A percentile compares a stretch with the other conserved stretches of the same genome.
Conservation (phyloP, 305 asterid species). For the Fraxinus floribunda region DNA sequence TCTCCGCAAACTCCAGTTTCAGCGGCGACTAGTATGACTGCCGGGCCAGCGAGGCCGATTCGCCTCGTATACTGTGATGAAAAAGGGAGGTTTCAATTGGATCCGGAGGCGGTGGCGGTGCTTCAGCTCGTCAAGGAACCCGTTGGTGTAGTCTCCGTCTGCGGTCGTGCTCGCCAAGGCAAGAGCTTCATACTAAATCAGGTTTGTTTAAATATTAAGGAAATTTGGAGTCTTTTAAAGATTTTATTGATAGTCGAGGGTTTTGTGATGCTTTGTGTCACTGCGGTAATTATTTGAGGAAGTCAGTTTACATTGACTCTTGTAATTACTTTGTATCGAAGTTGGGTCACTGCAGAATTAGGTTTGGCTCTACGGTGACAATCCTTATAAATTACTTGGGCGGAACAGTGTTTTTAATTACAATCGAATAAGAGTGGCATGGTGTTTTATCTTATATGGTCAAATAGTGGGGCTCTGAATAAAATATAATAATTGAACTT, state of each 20-base stretch:
- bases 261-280: background rate
- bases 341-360: slow-evolving; percentile 11
- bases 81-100: slow-evolving; percentile 81
- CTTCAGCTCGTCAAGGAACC: slow-evolving; percentile 94
- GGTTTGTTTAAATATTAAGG: slow-evolving; percentile 36
- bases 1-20: slow-evolving; percentile 47
- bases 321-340: background rate
- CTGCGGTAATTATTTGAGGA: background rate
- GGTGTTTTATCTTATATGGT: background rate
- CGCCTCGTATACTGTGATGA: slow-evolving; percentile 87
- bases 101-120: slow-evolving; percentile 88
- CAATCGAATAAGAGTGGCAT: background rate
- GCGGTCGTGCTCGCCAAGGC: slow-evolving; percentile 99
- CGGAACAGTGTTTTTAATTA: background rate
- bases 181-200: slow-evolving; percentile 88
- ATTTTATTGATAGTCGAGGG: slow-evolving; percentile 11
- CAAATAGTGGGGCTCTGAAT: background rate
- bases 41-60: slow-evolving; percentile 88
- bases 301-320: slow-evolving; percentile 5
- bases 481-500: background rate
- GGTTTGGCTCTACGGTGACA: slow-evolving; percentile 9
- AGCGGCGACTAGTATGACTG: slow-evolving; percentile 36
- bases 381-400: background rate
- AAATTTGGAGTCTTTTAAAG: background rate
- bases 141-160: slow-evolving; percentile 90